These are phyloP conservation scores for Postia placenta DNA, from an alignment of 768 basidiomycete genomes.

Conservation along the genomic window DNA sequence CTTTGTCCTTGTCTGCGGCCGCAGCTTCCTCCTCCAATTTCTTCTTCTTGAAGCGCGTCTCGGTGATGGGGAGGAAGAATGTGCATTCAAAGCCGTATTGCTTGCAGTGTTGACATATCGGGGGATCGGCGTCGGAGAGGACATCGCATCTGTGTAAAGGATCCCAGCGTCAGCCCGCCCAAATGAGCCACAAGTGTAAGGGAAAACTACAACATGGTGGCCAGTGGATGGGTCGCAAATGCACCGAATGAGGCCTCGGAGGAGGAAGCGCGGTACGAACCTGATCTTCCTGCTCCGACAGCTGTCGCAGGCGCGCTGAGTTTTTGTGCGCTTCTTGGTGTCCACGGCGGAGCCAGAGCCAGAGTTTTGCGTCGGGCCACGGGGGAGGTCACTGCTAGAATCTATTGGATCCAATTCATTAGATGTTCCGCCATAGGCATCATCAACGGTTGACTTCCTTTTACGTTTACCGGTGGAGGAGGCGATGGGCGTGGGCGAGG, in stretches of 20 bases:
- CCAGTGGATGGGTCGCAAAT: constrained; percentile 2
- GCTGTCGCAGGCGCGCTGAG: constrained; percentile 87
- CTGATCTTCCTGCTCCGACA: constrained; percentile 90
- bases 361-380: constrained; percentile 20
- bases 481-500: constrained; percentile 28
- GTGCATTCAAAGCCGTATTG: constrained; percentile 93
- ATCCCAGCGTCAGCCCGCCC: constrained; percentile 13
- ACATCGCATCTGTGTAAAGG: constrained; percentile 68
- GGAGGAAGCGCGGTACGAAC: constrained; percentile 24
- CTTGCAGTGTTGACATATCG: constrained; percentile 90
- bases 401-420: constrained; percentile 37
- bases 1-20: constrained; percentile 29
- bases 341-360: constrained; percentile 31
- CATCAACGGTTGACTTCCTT: constrained; percentile 33
- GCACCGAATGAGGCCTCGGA: neutral
- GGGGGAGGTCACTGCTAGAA: constrained; percentile 20
- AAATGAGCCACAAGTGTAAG: neutral
- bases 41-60: constrained; percentile 98
- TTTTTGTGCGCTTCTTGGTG: constrained; percentile 86
- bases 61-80: constrained; percentile 96
- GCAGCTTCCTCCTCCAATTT: constrained; percentile 67
- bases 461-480: constrained; percentile 50
- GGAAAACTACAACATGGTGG: constrained; percentile 6
- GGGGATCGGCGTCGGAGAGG: constrained; percentile 68
- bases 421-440: constrained; percentile 2